These are phyloP conservation scores for Tricholoma hemisulphureum DNA, from an alignment of 768 basidiomycete genomes.

Conservation along the genomic window DNA sequence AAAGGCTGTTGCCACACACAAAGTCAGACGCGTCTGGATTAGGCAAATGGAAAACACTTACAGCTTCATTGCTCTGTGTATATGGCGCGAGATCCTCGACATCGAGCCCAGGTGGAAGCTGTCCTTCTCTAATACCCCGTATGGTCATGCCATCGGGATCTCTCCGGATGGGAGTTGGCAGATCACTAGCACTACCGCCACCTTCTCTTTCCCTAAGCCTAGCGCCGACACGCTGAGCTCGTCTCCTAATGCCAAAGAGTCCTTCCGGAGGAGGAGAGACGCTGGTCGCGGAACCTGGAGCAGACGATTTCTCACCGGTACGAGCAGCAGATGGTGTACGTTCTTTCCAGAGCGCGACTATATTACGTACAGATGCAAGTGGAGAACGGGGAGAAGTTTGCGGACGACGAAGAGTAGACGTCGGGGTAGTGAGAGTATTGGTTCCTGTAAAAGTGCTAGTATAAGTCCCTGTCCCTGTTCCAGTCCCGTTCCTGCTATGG, in stretches of 20 bases:
- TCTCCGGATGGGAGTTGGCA: conserved; percentile 22
- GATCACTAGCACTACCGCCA: conserved; percentile 19
- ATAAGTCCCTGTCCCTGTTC: conserved; percentile 40
- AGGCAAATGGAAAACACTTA: conserved; percentile 26
- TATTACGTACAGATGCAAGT: conserved; percentile 70
- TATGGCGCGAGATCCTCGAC: conserved; percentile 46
- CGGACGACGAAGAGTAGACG: conserved; percentile 58
- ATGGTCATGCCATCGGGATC: conserved; percentile 28
- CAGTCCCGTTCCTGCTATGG: conserved; percentile 24
- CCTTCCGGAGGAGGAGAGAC: conserved; percentile 39
- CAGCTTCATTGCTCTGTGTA: conserved; percentile 49
- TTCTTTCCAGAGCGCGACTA: conserved; percentile 80
- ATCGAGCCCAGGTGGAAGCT: conserved; percentile 43
- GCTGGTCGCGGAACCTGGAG: conserved; percentile 36
- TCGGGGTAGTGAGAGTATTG: conserved; percentile 43
- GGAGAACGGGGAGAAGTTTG: conserved; percentile 70
- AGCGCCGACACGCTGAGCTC: conserved; percentile 38
- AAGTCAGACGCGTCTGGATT: conserved; percentile 12
- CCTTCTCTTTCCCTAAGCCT: conserved; percentile 33
- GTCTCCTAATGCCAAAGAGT: conserved; percentile 51
- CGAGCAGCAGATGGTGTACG: conserved; percentile 55
- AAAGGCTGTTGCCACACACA: conserved; percentile 60
- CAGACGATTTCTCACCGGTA: conserved; percentile 33
- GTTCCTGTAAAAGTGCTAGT: conserved; percentile 36
- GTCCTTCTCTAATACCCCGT: conserved; percentile 30